Base-by-base conservation (phyloP, 371 early-diverging fungal species). In the Funneliformis caledonium region DNA sequence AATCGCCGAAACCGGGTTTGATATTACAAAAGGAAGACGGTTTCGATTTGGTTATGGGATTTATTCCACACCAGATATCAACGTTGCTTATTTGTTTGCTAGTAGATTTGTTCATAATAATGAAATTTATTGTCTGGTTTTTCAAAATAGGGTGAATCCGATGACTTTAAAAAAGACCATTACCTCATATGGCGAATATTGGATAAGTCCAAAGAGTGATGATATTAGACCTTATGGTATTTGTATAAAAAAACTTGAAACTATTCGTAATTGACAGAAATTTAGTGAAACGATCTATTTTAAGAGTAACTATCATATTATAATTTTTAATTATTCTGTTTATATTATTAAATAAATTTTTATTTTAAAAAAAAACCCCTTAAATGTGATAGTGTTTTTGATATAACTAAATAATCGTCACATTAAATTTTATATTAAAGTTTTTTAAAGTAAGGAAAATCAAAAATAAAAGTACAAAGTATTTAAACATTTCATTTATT, bases 141-240 rank as follows among this genome's bases (percentile, higher is more conserved):
- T 78, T 33, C 79, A 76, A 26, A 61, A 76, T 56, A 19, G 73
- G n/a, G 73, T 73, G 10, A 73, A 73, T 64, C 65, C 65, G 1
- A 31, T 31, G 5, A 62, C 45, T 7, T 73, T 73, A n/a, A 10
- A 22, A 12, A 45, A 16, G 26, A 73, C 65, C 19, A n/a, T 4
- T 19, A 72, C 72, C 8, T 10, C 9, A 16, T 2, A 31, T 48
- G 72, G 72, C 26, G 76, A 76, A 45, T 76, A 76, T 76, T 76
- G 76, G 76, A 62, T 76, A 37, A 60, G 61, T n/a, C 60, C 60
- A 22, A 62, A 61, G 1, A 42, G 42, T 43, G 61, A 60, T 0
- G 76, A 76, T 61, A 48, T 76, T 76, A 45, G 76, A 33, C 76
- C 76, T 8, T 76, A 76, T 61, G 76, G 61, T 31, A 62, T 76